Percentiles rank a stretch among this genome's conserved stretches.
Evolutionary conservation across 495 filamentous ascomycete species (phyloP).

Genomic region (Aspergillus asperescens): DNA sequence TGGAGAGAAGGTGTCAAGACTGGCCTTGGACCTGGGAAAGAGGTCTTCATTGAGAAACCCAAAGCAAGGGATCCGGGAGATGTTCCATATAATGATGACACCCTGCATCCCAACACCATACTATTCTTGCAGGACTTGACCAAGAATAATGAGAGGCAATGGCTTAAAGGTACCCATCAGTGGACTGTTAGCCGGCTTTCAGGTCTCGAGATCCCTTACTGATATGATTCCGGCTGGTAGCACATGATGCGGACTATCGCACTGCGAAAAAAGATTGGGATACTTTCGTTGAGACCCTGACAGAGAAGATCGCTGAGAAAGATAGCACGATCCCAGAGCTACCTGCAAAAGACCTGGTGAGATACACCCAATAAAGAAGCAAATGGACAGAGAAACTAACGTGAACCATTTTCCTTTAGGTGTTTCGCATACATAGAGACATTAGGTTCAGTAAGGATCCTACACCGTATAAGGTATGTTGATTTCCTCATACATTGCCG

Average conservation of each 20-base stretch:
- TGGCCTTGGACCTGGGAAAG: slow-evolving; percentile 54
- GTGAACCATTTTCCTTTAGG: slow-evolving; percentile 28
- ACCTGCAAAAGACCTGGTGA: slow-evolving; percentile 70
- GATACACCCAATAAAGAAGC: slow-evolving; percentile 10
- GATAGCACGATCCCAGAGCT: slow-evolving; percentile 80
- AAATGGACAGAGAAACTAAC: slow-evolving; percentile 12
- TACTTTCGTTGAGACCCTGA: slow-evolving; percentile 63
- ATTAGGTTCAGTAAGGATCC: slow-evolving; percentile 71
- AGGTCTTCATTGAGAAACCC: slow-evolving; percentile 63
- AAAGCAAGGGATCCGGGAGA: slow-evolving; percentile 63
- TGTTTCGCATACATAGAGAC: slow-evolving; percentile 83
- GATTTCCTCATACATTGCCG: neutral
- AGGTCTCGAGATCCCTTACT: slow-evolving; percentile 2
- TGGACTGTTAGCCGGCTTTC: neutral
- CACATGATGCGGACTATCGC: slow-evolving; percentile 71
- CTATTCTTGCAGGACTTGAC: slow-evolving; percentile 71
- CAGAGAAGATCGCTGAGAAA: slow-evolving; percentile 59
- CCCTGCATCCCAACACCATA: slow-evolving; percentile 75
- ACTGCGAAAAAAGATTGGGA: slow-evolving; percentile 73
- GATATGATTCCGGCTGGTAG: slow-evolving; percentile 32
- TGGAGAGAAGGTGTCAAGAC: slow-evolving; percentile 55
- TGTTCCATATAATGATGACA: slow-evolving; percentile 61
- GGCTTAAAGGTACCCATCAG: slow-evolving; percentile 80
- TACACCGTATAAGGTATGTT: slow-evolving; percentile 77
- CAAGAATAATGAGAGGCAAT: slow-evolving; percentile 71